Evolutionary conservation across 169 alveolate genomes (phyloP).

Genomic region (Prorocentrum cordatum): DNA sequence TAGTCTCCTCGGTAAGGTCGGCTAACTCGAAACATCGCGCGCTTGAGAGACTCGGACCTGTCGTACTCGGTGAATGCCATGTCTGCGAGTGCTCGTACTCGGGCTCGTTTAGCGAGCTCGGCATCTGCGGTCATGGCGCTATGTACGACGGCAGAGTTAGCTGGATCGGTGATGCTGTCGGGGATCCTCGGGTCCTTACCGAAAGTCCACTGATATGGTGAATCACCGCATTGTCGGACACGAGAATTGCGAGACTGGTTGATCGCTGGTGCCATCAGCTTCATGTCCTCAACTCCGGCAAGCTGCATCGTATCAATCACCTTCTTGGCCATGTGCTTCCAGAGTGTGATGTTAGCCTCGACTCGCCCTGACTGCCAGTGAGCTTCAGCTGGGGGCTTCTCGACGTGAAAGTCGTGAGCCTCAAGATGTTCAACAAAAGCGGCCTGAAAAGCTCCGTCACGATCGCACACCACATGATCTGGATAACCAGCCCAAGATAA

Average conservation of each 20-base stretch:
- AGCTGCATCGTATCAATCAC: not conserved
- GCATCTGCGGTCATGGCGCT: not conserved
- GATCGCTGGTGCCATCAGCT: not conserved
- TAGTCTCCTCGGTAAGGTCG: not conserved
- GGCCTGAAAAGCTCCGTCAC: conserved; percentile 6
- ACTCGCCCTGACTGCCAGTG: conserved; percentile 3
- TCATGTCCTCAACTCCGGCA: not conserved
- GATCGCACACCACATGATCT: not conserved
- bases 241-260: not conserved
- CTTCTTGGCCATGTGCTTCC: not conserved
- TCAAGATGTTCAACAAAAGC: not conserved
- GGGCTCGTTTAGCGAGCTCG: not conserved
- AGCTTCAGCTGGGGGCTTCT: not conserved
- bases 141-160: not conserved
- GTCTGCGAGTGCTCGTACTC: not conserved
- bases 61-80: not conserved
- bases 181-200: not conserved
- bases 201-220: not conserved
- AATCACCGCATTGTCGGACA: not conserved
- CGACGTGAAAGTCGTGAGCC: not conserved
- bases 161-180: not conserved
- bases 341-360: not conserved
- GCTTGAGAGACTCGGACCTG: not conserved
- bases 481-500: conserved; percentile 17
- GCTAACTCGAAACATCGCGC: not conserved